Base-by-base conservation (phyloP, 192 early-diverging fungal species). In the Podila horticola region DNA sequence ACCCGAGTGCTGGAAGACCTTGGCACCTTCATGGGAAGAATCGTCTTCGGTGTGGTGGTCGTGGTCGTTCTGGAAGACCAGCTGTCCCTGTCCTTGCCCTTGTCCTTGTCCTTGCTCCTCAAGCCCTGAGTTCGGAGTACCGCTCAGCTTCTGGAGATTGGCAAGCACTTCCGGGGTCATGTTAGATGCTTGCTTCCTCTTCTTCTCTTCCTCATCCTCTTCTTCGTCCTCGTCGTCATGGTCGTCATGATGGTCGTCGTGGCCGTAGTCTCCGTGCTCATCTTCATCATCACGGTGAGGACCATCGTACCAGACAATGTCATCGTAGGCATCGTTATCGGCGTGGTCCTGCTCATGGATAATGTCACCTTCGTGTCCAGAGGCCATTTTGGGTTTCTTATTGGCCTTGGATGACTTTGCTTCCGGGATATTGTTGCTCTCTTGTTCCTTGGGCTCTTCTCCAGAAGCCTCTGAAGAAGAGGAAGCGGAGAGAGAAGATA, bases 241-340 rank as follows among this genome's bases (percentile, higher is more conserved):
- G 24, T 74, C 34, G 22, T 64, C 22, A 41, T 74, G 52, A 22
- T 71, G n/a, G 20, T 77, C 34, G 22, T 69, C 15, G 17, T 67
- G 17, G 30, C 64, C 38, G 6, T 41, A 41, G 29, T 66, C 48
- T 1, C 60, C 66, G 30, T 81, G 71, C n/a, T 81, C 77, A 41
- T 81, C 77, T 28, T 73, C 77, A 49, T 81, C 77, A 45, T 81
- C 77, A 5, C 77, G 65, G 29, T 81, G 77, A 13, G 71, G 71
- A 3, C 71, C 71, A 41, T 73, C 77, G 36, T 73, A 81, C 77
- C 71, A 73, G 22, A 69, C 67, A 65, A 81, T 71, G 24, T 69
- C 71, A 13, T 73, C 71, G 59, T 81, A 73, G 22, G 77, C 70
- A 26, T 71, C 77, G 38, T 81, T 81, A 28, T 81, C 71, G 2